Conservation (phyloP, 495 filamentous ascomycete species). For the Neurospora cerealis region DNA sequence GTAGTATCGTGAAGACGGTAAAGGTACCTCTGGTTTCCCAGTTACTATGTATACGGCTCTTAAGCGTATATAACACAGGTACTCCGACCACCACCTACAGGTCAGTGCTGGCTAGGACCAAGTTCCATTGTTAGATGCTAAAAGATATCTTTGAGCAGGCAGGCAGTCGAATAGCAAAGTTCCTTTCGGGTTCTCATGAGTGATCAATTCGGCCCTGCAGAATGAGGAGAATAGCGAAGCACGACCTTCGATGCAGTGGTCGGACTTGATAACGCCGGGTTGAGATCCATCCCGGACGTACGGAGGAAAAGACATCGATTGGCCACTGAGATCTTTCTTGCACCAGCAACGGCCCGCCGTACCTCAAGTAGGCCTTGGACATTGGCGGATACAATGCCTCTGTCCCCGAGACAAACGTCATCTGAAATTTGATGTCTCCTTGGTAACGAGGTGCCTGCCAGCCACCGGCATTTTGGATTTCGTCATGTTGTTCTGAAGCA, state of each 20-base stretch:
- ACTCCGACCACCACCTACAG: not conserved
- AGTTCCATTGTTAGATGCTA: not conserved
- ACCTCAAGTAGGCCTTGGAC: not conserved
- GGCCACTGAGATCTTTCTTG: not conserved
- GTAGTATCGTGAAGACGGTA: not conserved
- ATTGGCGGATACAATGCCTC: not conserved
- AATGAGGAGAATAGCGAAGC: not conserved
- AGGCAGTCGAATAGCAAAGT: not conserved
- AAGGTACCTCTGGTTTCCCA: not conserved
- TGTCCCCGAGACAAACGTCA: not conserved
- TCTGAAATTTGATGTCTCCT: not conserved
- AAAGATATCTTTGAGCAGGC: not conserved
- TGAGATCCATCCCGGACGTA: not conserved
- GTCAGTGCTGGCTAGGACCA: not conserved
- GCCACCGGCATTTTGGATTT: not conserved
- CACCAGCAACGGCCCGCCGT: not conserved
- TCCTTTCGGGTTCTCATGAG: not conserved
- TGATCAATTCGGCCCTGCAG: not conserved
- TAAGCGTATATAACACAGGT: not conserved
- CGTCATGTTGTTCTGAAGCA: not conserved
- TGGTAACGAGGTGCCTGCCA: not conserved
- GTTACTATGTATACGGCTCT: not conserved
- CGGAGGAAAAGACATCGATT: not conserved
- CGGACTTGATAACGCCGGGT: not conserved
- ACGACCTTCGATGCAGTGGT: not conserved